Evolutionary conservation across 2,329 filamentous ascomycete species (phyloP), one percentile per base, ranked within the genome.

Genomic region (Dactylonectria macrodidyma): DNA sequence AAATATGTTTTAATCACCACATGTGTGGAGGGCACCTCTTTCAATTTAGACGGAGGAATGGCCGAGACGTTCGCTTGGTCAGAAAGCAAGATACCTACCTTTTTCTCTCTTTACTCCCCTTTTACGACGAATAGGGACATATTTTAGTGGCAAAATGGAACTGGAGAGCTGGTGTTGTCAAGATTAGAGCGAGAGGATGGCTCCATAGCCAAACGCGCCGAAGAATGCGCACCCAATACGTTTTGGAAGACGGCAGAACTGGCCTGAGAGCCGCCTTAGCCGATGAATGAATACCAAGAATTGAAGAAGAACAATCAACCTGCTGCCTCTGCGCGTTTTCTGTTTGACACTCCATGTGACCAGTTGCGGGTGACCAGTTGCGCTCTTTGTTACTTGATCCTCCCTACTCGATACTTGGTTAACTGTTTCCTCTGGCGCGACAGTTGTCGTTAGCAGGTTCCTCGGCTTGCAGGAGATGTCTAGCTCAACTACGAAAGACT

Each of bases 31-130:
- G 72, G 72, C 70, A 47, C 52, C 62, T 71, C 66, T 74, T 74
- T 68, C 62, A 66, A 72, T n/a, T 76, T 76, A 75, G 72, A 73
- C 60, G 68, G 66, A 70, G 71, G 73, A 73, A 72, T 65, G 69
- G 57, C 55, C 52, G 58, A 67, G 67, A 73, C 67, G 61, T 68
- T 71, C 62, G 57, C 71, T 74, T 71, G 67, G 62, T 55, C 55
- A 58, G 73, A 65, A 71, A 58, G 56, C 57, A 69, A 68, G 74
- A 72, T 71, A 72, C 67, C 64, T 71, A 62, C 59, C 41, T 48
- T 52, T 34, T 62, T 41, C 47, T 55, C 33, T 38, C 62, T 66
- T 47, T 62, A 62, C 71, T 64, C 65, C 61, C 47, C 38, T 60
- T 58, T 62, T 26, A 62, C 44, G 62, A 66, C 58, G 57, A 47